Base-by-base conservation (phyloP, 148 eudicot species). In the Nepenthes mirabilis region DNA sequence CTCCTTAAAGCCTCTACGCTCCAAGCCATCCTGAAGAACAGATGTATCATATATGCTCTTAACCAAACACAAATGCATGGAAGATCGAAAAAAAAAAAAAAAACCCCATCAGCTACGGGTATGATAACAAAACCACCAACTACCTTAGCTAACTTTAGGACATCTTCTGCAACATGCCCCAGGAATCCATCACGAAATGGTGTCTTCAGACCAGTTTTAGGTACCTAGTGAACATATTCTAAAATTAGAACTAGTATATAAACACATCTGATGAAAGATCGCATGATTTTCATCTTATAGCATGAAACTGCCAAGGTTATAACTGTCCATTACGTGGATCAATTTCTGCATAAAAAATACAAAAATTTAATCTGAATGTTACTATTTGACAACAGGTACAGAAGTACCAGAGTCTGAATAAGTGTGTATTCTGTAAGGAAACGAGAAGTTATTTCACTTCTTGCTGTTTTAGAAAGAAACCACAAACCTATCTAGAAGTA, bases 101-200 rank as follows among this genome's bases (percentile, higher is more conserved):
- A 55, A 37, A 11, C 33, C 43, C 13, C 11, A 64, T 5, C 37
- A 45, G 58, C 14, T 4, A 49, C 23, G 37, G 61, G 57, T 50
- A 47, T 13, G 56, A 49, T 32, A 49, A 56, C 36, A 50, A 52
- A 40, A 59, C 33, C 64, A 55, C 35, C 48, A 67, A 67, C 66
- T 65, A 86, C 99, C 95, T 81, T 89, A 32, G 99, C 97, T 56
- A 81, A 81, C 67, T 74, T 78, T 47, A 94, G 62, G 57, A 94
- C 95, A 45, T 82, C 95, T 75, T 89, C 87, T 2, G 97, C 97
- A 52, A 94, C 70, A 75, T 89, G 95, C 76, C 68, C 81, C 70
- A 94, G 68, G 68, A 86, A 79, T 61, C 99, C 97, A 75, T 86
- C 99, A 33, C 99, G 91, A 73, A 94, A 94, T 37, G 99, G 99